These are phyloP conservation scores for Globisporangium solare DNA, from an alignment of 352 stramenopile genomes.

Conservation along the genomic window DNA sequence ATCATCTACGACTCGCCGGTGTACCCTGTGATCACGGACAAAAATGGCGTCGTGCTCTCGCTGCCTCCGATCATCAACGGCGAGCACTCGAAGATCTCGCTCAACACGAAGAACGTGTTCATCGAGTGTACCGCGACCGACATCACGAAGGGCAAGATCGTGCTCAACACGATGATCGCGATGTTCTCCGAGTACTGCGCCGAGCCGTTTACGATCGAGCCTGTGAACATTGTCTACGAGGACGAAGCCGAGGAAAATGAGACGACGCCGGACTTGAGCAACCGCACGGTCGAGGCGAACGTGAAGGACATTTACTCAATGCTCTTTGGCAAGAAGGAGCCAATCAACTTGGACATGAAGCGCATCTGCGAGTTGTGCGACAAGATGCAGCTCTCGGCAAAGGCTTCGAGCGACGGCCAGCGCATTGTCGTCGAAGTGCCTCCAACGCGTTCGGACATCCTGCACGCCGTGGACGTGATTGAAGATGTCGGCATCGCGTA, in stretches of 20 bases:
- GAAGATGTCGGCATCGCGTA: constrained; percentile 99
- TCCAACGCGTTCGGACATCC: constrained; percentile 96
- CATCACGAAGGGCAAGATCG: constrained; percentile 99
- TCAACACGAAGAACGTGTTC: constrained; percentile 98
- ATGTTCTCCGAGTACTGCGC: constrained; percentile 99
- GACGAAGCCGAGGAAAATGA: constrained; percentile 61
- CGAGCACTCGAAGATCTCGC: constrained; percentile 95
- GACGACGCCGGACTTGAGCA: constrained; percentile 91
- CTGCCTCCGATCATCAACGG: constrained; percentile 99
- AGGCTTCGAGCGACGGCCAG: constrained; percentile 47
- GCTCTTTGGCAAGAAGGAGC: constrained; percentile 76
- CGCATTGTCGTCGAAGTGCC: constrained; percentile 93
- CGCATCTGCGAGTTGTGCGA: constrained; percentile 92
- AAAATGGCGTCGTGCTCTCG: constrained; percentile 94
- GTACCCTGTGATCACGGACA: constrained; percentile 97
- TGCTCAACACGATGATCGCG: constrained; percentile 98
- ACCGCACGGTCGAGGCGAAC: constrained; percentile 81
- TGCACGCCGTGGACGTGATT: constrained; percentile 98
- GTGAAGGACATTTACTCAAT: constrained; percentile 88
- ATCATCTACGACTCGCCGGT: constrained; percentile 99
- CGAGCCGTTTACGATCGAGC: constrained; percentile 95
- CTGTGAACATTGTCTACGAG: constrained; percentile 97
- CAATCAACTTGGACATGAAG: constrained; percentile 79
- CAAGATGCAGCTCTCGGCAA: constrained; percentile 98
- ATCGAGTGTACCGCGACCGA: constrained; percentile 99